These are phyloP conservation scores for Clathrospora elynae DNA, from an alignment of 2,329 filamentous ascomycete genomes.

Conservation along the genomic window DNA sequence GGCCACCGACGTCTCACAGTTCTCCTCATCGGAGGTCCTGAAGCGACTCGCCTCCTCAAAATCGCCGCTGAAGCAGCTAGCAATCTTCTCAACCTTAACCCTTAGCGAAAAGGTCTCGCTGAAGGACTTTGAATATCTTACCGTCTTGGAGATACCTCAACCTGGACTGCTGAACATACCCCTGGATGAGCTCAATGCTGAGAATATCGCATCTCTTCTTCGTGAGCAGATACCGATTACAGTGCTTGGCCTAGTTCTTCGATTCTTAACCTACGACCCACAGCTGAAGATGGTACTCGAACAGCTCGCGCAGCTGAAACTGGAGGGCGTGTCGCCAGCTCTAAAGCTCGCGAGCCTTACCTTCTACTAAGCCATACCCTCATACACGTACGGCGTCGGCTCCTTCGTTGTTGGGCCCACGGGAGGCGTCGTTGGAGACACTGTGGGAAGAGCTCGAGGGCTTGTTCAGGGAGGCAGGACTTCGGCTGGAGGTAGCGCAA, in stretches of 20 bases:
- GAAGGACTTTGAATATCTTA: background rate
- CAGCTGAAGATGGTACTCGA: background rate
- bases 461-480: background rate
- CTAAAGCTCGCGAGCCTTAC: background rate
- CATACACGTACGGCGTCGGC: background rate
- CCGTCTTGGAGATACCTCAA: background rate
- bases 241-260: background rate
- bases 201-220: background rate
- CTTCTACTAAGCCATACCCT: background rate
- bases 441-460: background rate
- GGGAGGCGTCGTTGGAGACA: background rate
- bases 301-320: background rate
- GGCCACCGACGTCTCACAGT: background rate
- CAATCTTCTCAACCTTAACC: background rate
- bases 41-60: background rate
- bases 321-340: background rate
- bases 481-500: background rate
- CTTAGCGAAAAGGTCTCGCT: background rate
- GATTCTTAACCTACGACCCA: background rate
- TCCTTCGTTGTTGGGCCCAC: background rate
- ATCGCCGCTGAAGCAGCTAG: background rate
- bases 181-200: background rate
- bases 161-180: background rate
- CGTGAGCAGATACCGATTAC: background rate
- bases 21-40: background rate